phyloP scores from a whole-genome alignment of 2,329 filamentous ascomycete species.

The Fusarium globosum region DNA sequence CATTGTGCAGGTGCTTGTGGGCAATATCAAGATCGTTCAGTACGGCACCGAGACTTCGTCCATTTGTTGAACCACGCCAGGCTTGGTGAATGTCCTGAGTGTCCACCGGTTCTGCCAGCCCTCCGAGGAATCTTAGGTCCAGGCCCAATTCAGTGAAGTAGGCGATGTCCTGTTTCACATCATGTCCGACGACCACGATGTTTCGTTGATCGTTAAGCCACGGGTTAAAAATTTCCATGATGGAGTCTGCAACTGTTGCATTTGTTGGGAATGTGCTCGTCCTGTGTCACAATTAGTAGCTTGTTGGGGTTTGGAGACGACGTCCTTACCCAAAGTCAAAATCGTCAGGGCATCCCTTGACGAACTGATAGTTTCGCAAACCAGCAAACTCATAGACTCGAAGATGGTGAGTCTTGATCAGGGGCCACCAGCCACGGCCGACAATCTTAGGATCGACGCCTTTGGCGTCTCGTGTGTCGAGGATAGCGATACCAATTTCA shows the following conservation, averaged over 20 bases:
- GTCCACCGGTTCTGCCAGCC: constrained; percentile 74
- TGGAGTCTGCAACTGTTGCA: constrained; percentile 47
- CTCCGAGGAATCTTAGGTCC: constrained; percentile 62
- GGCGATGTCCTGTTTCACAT: constrained; percentile 72
- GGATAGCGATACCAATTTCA: constrained; percentile 84
- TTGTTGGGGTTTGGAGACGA: background rate
- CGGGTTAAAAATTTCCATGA: constrained; percentile 53
- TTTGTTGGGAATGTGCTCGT: constrained; percentile 55
- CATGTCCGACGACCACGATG: constrained; percentile 84
- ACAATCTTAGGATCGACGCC: constrained; percentile 67
- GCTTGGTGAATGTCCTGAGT: constrained; percentile 77
- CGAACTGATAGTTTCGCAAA: constrained; percentile 74
- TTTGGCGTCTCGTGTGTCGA: constrained; percentile 74
- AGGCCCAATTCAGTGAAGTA: constrained; percentile 76
- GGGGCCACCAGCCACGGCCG: constrained; percentile 73
- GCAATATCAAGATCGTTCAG: constrained; percentile 72
- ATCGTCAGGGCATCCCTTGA: constrained; percentile 76
- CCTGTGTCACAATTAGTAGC: constrained; percentile 45
- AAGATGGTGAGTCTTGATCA: constrained; percentile 79
- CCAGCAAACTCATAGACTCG: constrained; percentile 76
- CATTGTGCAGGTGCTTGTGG: constrained; percentile 81
- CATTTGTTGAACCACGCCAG: constrained; percentile 63
- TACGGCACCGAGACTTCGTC: constrained; percentile 68
- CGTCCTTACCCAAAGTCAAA: constrained; percentile 80
- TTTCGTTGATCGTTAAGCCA: constrained; percentile 53